A percentile compares a stretch with the other conserved stretches of the same genome.
Conservation (phyloP, 768 basidiomycete species). For the Suillus subaureus region DNA sequence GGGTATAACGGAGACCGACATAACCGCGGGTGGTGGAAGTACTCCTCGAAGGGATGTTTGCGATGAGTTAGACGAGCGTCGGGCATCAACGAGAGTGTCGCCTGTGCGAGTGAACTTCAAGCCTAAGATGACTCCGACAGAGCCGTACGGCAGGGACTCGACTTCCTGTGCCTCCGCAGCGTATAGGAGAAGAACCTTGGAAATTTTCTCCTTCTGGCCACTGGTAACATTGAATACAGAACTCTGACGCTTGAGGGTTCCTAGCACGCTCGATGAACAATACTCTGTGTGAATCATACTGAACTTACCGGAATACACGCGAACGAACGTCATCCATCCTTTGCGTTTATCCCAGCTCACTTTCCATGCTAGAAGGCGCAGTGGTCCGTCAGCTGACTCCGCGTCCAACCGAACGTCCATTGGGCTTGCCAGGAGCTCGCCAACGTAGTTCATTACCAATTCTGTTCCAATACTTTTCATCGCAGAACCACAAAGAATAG, state of each 20-base stretch:
- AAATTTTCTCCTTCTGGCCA: constrained; percentile 70
- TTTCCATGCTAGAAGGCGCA: constrained; percentile 83
- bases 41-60: constrained; percentile 60
- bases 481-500: constrained; percentile 84
- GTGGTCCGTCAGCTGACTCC: constrained; percentile 48
- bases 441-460: constrained; percentile 78
- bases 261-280: constrained; percentile 26
- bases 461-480: constrained; percentile 81
- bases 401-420: constrained; percentile 57
- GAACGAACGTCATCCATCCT: constrained; percentile 94
- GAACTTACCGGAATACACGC: constrained; percentile 78
- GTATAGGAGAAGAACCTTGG: constrained; percentile 78
- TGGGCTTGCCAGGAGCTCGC: constrained; percentile 79
- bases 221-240: constrained; percentile 65
- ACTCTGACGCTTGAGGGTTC: constrained; percentile 67
- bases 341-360: constrained; percentile 80
- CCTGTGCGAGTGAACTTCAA: constrained; percentile 85
- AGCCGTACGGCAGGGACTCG: constrained; percentile 76
- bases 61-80: constrained; percentile 35
- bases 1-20: constrained; percentile 82
- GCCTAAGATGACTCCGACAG: constrained; percentile 83
- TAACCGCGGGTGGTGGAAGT: constrained; percentile 78
- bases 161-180: constrained; percentile 78
- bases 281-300: not conserved
- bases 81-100: constrained; percentile 72